These are phyloP conservation scores for Daldinia grandis DNA, from an alignment of 495 filamentous ascomycete genomes.

Conservation along the genomic window DNA sequence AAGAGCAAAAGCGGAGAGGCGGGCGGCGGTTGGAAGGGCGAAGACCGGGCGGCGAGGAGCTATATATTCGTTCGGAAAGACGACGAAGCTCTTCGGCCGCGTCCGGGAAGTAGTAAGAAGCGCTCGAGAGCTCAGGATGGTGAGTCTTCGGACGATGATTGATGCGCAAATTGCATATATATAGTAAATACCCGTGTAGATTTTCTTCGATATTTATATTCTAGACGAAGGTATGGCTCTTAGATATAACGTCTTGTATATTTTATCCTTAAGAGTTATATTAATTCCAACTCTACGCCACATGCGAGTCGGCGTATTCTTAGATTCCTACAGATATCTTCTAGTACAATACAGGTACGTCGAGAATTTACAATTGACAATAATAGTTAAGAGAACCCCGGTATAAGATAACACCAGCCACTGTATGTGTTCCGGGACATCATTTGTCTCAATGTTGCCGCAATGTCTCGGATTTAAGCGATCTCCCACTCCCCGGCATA, in stretches of 20 bases:
- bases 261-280: neutral
- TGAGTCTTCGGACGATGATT: constrained; percentile 46
- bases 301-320: neutral
- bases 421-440: neutral
- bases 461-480: neutral
- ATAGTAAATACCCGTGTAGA: neutral
- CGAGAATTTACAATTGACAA: neutral
- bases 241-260: neutral
- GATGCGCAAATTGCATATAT: constrained; percentile 4
- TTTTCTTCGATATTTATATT: neutral
- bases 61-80: constrained; percentile 80
- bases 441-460: neutral
- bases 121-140: constrained; percentile 56
- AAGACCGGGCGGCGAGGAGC: constrained; percentile 76
- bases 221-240: neutral
- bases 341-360: neutral
- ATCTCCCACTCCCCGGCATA: neutral
- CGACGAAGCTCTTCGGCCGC: constrained; percentile 34
- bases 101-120: constrained; percentile 53
- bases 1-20: constrained; percentile 62
- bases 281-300: neutral
- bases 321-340: neutral
- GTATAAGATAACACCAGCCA: neutral
- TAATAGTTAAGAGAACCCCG: neutral
- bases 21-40: constrained; percentile 73